These are phyloP conservation scores for Haplosporangium sp. DNA, from an alignment of 371 early-diverging fungal genomes.

Conservation along the genomic window DNA sequence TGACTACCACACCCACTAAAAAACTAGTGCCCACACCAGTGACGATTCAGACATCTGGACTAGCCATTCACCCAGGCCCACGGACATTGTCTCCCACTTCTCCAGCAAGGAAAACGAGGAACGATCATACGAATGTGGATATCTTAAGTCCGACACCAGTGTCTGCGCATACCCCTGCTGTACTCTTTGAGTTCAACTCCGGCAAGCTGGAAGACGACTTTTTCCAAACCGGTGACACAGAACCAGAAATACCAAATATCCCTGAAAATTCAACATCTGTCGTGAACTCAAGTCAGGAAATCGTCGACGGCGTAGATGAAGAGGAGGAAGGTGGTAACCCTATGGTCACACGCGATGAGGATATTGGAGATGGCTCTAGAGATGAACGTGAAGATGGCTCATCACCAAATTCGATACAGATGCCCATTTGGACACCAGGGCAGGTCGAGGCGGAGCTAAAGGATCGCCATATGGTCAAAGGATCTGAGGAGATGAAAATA, in stretches of 20 bases:
- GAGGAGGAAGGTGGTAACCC: slow-evolving; percentile 59
- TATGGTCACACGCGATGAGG: slow-evolving; percentile 70
- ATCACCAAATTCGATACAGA: not conserved
- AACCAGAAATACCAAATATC: slow-evolving; percentile 1
- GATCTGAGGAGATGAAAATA: not conserved
- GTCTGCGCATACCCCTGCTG: slow-evolving; percentile 50
- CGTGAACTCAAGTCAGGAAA: slow-evolving; percentile 27
- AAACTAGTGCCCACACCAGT: slow-evolving; percentile 59
- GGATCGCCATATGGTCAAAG: slow-evolving; percentile 22
- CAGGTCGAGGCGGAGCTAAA: slow-evolving; percentile 19
- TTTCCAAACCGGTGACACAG: slow-evolving; percentile 58
- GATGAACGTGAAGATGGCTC: slow-evolving; percentile 11
- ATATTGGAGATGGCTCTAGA: slow-evolving; percentile 56
- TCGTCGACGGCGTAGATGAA: slow-evolving; percentile 3
- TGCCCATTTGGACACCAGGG: slow-evolving; percentile 15
- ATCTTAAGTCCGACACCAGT: slow-evolving; percentile 46
- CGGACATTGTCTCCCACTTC: slow-evolving; percentile 37
- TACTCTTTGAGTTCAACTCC: slow-evolving; percentile 60
- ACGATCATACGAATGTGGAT: slow-evolving; percentile 48
- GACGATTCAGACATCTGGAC: slow-evolving; percentile 56
- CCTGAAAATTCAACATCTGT: not conserved
- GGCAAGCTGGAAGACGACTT: slow-evolving; percentile 67
- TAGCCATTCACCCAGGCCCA: slow-evolving; percentile 43
- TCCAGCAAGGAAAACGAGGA: slow-evolving; percentile 44
- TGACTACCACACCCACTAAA: slow-evolving; percentile 11